Evolutionary conservation across 352 stramenopile species (phyloP), one percentile per base, ranked within the genome.

Genomic region (Globisporangium spiculum): DNA sequence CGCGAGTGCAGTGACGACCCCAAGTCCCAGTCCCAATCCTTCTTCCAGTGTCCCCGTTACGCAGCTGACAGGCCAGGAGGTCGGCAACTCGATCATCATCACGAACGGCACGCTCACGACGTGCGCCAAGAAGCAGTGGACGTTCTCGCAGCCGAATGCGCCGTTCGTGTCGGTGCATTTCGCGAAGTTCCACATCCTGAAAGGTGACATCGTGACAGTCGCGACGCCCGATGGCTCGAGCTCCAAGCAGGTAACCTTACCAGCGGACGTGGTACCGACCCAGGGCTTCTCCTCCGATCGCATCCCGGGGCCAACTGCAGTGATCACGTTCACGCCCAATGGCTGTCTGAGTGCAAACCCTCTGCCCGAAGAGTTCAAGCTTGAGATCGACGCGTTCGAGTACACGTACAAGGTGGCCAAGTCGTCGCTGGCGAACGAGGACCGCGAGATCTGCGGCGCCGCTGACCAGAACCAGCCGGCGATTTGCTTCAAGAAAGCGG

Each of bases 151-250:
- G 36, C 69, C 67, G 10, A 66, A 70, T 22, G 69, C 79, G 27
- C 66, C 75, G 50, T 87, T 83, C 65, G 36, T 87, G 50, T 77
- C 71, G 0, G 59, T 87, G 20, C 79, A 84, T 50, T 87, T 87
- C 41, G 63, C 68, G 6, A 50, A 69, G 0, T 83, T 87, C 46
- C 22, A 72, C n/a, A 60, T 87, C 55, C 38, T 73, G 4, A 32
- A 70, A 4, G 75, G 77, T 10, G 76, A 81, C 46, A 18, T 64
- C 22, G 61, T 85, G 41, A 67, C 65, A 26, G 46, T 85, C 16
- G 66, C 63, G 30, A 70, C 72, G n/a, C 53, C 64, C 0, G 65
- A 73, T 22, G 71, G 70, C 41, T 32, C 66, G 14, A 66, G 69
- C 0, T 36, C 64, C 0, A 77, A 73, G 46, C 69, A 70, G 16